Evolutionary conservation across 768 basidiomycete genomes (phyloP), one percentile per base, ranked within the genome.

Genomic region (Hemileccinum impolitum): DNA sequence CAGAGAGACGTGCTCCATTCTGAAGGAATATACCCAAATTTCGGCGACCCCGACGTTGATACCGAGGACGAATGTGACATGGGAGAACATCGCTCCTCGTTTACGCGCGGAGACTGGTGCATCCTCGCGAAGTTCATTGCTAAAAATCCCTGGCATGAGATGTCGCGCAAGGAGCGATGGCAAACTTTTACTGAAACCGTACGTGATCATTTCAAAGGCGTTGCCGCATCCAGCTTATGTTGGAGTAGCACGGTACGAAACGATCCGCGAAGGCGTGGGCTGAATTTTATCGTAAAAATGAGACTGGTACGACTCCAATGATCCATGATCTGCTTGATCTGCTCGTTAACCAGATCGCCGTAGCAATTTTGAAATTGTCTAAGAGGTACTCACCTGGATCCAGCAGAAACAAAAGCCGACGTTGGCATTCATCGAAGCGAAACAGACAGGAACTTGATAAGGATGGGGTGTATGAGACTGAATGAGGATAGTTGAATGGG

Each of bases 71-170:
- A 59, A 42, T 53, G 52, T 50, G 52, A 75, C 18, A 84, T 86
- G 83, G 82, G 84, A 11, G 61, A 57, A 45, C 69, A 60, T 43
- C 78, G 82, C 14, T 65, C 63, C 34, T 53, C 75, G 4, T 82
- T 81, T 53, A 79, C 75, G 21, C 71, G 75, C n/a, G 81, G 81
- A n/a, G 86, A 88, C 59, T 66, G 78, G 48, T 77, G 81, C 51
- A 71, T 77, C 40, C 70, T 81, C 43, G 83, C 84, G 13, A 79
- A 75, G 54, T 77, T 84, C 64, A 76, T 85, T 31, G 77, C 78
- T 21, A 71, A 69, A 6, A 70, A 70, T 45, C 66, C 70, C 3
- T 87, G 81, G 72, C 61, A 71, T 21, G 64, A 63, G 21, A 61
- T 71, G 52, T 56, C 66, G 15, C 48, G 50, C 1, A 75, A 66